These are phyloP conservation scores for Trichothecium roseum DNA, from an alignment of 2,329 filamentous ascomycete genomes.

Conservation along the genomic window DNA sequence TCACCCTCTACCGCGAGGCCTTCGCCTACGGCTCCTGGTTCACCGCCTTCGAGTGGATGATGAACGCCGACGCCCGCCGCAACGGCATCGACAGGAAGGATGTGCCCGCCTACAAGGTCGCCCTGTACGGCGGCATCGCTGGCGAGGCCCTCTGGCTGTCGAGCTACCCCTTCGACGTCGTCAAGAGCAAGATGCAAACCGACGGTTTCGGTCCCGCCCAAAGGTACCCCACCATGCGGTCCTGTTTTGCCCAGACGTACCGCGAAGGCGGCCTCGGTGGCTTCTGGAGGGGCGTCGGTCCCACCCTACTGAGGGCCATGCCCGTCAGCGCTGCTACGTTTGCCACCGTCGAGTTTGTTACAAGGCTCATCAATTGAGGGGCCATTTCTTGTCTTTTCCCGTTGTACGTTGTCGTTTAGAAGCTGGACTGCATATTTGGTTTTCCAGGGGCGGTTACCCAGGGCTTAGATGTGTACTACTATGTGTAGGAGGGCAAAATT, in stretches of 20 bases:
- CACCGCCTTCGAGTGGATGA: slow-evolving; percentile 86
- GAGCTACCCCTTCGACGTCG: slow-evolving; percentile 91
- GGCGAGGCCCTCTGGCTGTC: slow-evolving; percentile 89
- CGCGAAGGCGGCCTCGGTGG: slow-evolving; percentile 65
- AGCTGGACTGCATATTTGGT: too few relatives aligned
- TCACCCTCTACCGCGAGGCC: slow-evolving; percentile 81
- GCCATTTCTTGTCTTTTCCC: slow-evolving; percentile 6
- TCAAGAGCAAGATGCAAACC: slow-evolving; percentile 99
- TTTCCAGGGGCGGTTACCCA: too few relatives aligned
- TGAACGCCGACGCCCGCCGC: slow-evolving; percentile 77
- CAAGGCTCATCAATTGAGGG: slow-evolving; percentile 44
- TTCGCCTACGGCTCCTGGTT: slow-evolving; percentile 97
- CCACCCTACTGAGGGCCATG: slow-evolving; percentile 89
- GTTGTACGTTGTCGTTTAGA: not conserved
- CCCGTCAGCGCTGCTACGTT: slow-evolving; percentile 97
- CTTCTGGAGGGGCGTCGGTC: slow-evolving; percentile 91
- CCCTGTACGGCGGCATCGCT: slow-evolving; percentile 83
- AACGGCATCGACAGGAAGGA: slow-evolving; percentile 68
- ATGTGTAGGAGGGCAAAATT: too few relatives aligned
- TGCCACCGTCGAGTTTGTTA: slow-evolving; percentile 64
- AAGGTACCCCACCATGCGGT: slow-evolving; percentile 72
- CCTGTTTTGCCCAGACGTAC: slow-evolving; percentile 81
- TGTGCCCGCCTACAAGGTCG: slow-evolving; percentile 76
- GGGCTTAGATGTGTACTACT: too few relatives aligned
- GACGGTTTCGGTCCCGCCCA: slow-evolving; percentile 71